These are phyloP conservation scores for Fusarium brachygibbosum DNA, from an alignment of 2,329 filamentous ascomycete genomes.

Conservation along the genomic window DNA sequence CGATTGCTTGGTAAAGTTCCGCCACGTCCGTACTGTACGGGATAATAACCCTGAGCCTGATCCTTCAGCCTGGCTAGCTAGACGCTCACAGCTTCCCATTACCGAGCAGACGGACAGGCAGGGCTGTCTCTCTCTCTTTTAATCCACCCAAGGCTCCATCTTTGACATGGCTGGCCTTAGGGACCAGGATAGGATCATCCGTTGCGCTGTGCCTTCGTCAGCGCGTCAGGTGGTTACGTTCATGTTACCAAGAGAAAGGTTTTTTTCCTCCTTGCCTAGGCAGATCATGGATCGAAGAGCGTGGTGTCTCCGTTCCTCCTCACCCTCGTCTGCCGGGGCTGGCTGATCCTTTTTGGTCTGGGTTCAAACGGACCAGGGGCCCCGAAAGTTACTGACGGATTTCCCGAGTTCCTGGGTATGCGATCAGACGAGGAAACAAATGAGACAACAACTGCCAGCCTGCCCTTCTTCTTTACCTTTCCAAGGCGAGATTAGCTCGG, in stretches of 20 bases:
- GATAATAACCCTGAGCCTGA: conserved; percentile 20
- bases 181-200: conserved; percentile 11
- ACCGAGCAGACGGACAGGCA: conserved; percentile 15
- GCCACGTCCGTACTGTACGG: conserved; percentile 17
- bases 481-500: conserved; percentile 24
- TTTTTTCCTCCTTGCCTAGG: conserved; percentile 20
- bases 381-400: not conserved
- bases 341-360: conserved; percentile 24
- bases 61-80: conserved; percentile 28
- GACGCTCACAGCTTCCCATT: conserved; percentile 10
- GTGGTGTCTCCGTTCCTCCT: not conserved
- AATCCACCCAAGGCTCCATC: conserved; percentile 34
- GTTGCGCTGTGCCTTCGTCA: conserved; percentile 36
- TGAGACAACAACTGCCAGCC: conserved; percentile 33
- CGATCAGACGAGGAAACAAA: conserved; percentile 34
- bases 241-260: conserved; percentile 23
- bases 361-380: not conserved
- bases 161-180: conserved; percentile 1
- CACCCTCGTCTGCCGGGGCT: conserved; percentile 39
- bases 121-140: not conserved
- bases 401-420: conserved; percentile 3
- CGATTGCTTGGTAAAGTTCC: conserved; percentile 25
- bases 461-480: not conserved
- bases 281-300: conserved; percentile 24
- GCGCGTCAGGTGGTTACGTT: conserved; percentile 14